Conservation (phyloP, 441 rosid species). For the Gossypium gossypioides region DNA sequence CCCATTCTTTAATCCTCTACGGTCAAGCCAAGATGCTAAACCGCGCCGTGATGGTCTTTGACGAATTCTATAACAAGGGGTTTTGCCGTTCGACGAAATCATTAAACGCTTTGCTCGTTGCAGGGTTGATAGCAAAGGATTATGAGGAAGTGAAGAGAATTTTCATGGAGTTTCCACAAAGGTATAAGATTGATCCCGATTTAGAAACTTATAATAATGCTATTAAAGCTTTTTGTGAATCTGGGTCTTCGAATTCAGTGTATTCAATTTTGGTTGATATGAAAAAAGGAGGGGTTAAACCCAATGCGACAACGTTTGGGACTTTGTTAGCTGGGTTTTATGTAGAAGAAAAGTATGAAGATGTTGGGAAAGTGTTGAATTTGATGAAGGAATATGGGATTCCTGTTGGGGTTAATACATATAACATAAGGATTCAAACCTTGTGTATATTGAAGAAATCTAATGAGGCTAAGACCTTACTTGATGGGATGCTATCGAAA, state of each 20-base stretch:
- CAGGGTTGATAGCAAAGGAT: slow-evolving; percentile 50
- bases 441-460: slow-evolving; percentile 52
- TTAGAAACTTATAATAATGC: slow-evolving; percentile 50
- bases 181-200: slow-evolving; percentile 44
- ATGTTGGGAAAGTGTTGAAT: slow-evolving; percentile 49
- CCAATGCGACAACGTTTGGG: slow-evolving; percentile 41
- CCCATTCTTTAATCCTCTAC: slow-evolving; percentile 57
- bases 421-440: slow-evolving; percentile 57
- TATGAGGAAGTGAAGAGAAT: slow-evolving; percentile 46
- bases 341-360: slow-evolving; percentile 54
- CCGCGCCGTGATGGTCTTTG: slow-evolving; percentile 42
- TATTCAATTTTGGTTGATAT: slow-evolving; percentile 62
- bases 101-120: slow-evolving; percentile 53
- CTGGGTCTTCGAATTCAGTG: slow-evolving; percentile 46
- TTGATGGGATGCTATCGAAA: slow-evolving; percentile 42
- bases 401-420: slow-evolving; percentile 26
- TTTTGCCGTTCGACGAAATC: slow-evolving; percentile 40
- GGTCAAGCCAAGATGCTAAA: slow-evolving; percentile 71
- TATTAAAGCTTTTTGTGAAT: slow-evolving; percentile 52
- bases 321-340: slow-evolving; percentile 56
- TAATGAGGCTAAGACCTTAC: slow-evolving; percentile 45
- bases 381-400: slow-evolving; percentile 53
- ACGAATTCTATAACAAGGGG: slow-evolving; percentile 35
- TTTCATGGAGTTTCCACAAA: slow-evolving; percentile 50
- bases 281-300: slow-evolving; percentile 51